A percentile compares a stretch with the other conserved stretches of the same genome.
Evolutionary conservation across 352 stramenopile species (phyloP).

Genomic region (Globisporangium uncinulatum): DNA sequence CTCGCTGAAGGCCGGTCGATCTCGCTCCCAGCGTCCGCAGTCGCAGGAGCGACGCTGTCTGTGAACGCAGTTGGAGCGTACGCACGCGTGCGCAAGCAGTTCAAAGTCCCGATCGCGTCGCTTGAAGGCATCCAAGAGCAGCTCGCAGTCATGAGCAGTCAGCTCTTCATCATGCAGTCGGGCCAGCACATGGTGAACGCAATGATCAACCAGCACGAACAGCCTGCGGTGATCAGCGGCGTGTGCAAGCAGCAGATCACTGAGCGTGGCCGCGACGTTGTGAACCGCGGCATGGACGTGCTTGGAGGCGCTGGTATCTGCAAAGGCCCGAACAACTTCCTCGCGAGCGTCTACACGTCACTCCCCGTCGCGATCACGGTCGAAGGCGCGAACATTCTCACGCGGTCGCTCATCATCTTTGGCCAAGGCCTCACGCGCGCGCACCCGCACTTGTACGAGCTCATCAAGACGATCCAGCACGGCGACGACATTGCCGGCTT

Average conservation of each 20-base stretch:
- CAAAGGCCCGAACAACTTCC: slow-evolving; percentile 95
- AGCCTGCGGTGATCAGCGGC: slow-evolving; percentile 96
- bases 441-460: slow-evolving; percentile 96
- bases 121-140: slow-evolving; percentile 98
- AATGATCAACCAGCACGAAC: slow-evolving; percentile 99
- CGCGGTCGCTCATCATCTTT: slow-evolving; percentile 96
- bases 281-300: slow-evolving; percentile 98
- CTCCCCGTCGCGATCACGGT: slow-evolving; percentile 97
- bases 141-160: slow-evolving; percentile 89
- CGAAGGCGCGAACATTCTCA: slow-evolving; percentile 98
- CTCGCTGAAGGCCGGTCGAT: slow-evolving; percentile 96
- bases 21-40: slow-evolving; percentile 93
- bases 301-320: slow-evolving; percentile 96
- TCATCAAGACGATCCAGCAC: slow-evolving; percentile 96
- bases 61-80: slow-evolving; percentile 95
- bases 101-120: slow-evolving; percentile 97
- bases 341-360: slow-evolving; percentile 95
- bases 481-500: slow-evolving; percentile 92
- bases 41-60: slow-evolving; percentile 88
- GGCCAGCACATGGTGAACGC: slow-evolving; percentile 97
- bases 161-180: slow-evolving; percentile 94
- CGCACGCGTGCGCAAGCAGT: slow-evolving; percentile 96
- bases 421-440: slow-evolving; percentile 96
- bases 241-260: slow-evolving; percentile 99
- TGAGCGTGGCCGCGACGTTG: slow-evolving; percentile 90